Evolutionary conservation across 2,329 filamentous ascomycete genomes (phyloP).

Genomic region (Dactylellina cionopaga): DNA sequence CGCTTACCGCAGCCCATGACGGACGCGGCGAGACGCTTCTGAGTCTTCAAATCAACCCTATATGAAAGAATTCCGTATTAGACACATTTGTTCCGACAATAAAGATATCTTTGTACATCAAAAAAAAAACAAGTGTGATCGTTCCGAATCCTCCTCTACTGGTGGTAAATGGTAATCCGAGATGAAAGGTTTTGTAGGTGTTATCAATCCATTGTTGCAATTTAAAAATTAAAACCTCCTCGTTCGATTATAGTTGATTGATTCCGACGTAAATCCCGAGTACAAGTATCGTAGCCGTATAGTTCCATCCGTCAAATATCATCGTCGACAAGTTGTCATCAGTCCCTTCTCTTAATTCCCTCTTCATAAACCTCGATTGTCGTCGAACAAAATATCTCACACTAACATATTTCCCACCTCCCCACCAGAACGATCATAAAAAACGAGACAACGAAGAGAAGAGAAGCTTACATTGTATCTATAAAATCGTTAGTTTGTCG

Average conservation of each 20-base stretch:
- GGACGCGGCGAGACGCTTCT: conserved; percentile 99
- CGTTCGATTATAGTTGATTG: too few relatives aligned
- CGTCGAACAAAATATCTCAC: conserved; percentile 2
- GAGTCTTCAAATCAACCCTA: conserved; percentile 99
- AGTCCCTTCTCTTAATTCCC: too few relatives aligned
- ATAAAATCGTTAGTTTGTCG: conserved; percentile 41
- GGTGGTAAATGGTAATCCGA: too few relatives aligned
- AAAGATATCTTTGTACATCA: not conserved
- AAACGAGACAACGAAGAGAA: not conserved
- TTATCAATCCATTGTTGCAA: too few relatives aligned
- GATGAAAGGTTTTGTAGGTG: too few relatives aligned
- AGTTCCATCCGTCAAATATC: too few relatives aligned
- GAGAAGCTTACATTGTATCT: conserved; percentile 41
- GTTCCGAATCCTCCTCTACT: too few relatives aligned
- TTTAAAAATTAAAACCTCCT: too few relatives aligned
- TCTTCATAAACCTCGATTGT: too few relatives aligned
- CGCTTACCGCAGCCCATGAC: conserved; percentile 99
- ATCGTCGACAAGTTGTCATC: too few relatives aligned
- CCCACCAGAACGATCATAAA: conserved; percentile 5
- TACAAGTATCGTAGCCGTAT: too few relatives aligned
- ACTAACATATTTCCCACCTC: not conserved
- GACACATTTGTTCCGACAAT: conserved; percentile 11
- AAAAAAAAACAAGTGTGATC: not conserved
- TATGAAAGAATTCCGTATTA: conserved; percentile 54
- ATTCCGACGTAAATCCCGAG: too few relatives aligned